These are phyloP conservation scores for Detonula confervacea DNA, from an alignment of 352 stramenopile genomes.

Conservation along the genomic window DNA sequence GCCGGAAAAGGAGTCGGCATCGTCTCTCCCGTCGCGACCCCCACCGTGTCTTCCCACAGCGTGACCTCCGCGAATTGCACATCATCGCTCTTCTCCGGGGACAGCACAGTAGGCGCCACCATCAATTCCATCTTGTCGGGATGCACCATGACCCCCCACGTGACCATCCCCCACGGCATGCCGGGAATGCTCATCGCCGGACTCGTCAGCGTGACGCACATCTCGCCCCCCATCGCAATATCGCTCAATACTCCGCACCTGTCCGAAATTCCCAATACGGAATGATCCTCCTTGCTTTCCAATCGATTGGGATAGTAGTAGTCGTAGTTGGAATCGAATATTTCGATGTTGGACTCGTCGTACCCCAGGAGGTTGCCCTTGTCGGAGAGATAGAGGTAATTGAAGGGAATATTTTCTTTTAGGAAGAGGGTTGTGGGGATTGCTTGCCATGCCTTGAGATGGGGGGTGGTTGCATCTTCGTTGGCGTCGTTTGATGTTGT, in stretches of 20 bases:
- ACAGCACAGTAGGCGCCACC: too few species aligned
- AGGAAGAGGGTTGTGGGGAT: slow-evolving; percentile 50
- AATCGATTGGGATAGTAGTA: slow-evolving; percentile 30
- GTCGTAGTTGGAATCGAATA: slow-evolving; percentile 60
- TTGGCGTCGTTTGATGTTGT: neutral
- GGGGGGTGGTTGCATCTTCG: slow-evolving; percentile 10
- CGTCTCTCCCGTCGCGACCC: neutral
- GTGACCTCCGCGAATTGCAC: too few species aligned
- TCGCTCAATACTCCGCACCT: too few species aligned
- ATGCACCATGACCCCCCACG: slow-evolving; percentile 36
- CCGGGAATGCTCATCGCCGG: slow-evolving; percentile 13
- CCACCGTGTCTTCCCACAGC: too few species aligned
- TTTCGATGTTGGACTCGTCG: slow-evolving; percentile 24
- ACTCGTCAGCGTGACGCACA: slow-evolving; percentile 27
- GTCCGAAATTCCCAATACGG: slow-evolving; percentile 20
- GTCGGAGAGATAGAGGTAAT: slow-evolving; percentile 16
- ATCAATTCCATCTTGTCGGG: neutral
- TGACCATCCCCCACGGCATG: slow-evolving; percentile 36
- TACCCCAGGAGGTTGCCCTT: slow-evolving; percentile 50
- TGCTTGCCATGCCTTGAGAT: slow-evolving; percentile 34
- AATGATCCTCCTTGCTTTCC: slow-evolving; percentile 19
- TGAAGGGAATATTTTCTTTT: slow-evolving; percentile 5
- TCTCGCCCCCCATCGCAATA: neutral
- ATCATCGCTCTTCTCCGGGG: too few species aligned
- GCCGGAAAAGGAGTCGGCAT: neutral